phyloP scores from a whole-genome alignment of 2,329 filamentous ascomycete genomes.

The Paraconiothyrium brasiliense region DNA sequence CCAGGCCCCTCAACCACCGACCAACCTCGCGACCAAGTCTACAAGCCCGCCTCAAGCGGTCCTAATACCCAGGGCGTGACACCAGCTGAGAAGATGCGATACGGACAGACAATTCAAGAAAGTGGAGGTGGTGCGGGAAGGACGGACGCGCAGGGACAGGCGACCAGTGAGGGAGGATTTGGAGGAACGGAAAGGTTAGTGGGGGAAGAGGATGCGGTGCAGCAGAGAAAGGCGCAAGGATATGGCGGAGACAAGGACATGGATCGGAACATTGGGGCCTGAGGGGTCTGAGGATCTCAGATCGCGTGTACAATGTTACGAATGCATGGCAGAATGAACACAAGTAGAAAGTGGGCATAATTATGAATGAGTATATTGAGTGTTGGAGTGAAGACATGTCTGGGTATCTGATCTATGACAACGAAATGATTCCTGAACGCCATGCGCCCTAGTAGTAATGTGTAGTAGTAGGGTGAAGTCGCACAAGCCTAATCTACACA shows the following conservation, averaged over 20 bases:
- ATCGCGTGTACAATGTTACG: background rate
- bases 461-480: background rate
- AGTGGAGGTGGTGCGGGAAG: conserved; percentile 63
- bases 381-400: conserved; percentile 6
- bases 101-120: conserved; percentile 66
- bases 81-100: conserved; percentile 61
- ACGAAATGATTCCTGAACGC: conserved; percentile 14
- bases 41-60: conserved; percentile 46
- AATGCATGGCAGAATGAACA: no score
- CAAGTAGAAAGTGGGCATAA: background rate
- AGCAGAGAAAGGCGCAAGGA: conserved; percentile 60
- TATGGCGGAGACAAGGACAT: conserved; percentile 61
- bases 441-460: conserved; percentile 4
- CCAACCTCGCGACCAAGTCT: conserved; percentile 17
- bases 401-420: conserved; percentile 19
- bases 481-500: conserved; percentile 10
- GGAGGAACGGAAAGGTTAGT: conserved; percentile 53
- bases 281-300: background rate
- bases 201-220: conserved; percentile 48
- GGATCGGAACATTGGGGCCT: conserved; percentile 62
- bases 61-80: conserved; percentile 53
- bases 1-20: conserved; percentile 22
- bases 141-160: conserved; percentile 54
- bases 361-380: background rate
- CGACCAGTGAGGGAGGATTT: conserved; percentile 53